phyloP scores from a whole-genome alignment of 345 rosid genomes.

The Acer saccharum region DNA sequence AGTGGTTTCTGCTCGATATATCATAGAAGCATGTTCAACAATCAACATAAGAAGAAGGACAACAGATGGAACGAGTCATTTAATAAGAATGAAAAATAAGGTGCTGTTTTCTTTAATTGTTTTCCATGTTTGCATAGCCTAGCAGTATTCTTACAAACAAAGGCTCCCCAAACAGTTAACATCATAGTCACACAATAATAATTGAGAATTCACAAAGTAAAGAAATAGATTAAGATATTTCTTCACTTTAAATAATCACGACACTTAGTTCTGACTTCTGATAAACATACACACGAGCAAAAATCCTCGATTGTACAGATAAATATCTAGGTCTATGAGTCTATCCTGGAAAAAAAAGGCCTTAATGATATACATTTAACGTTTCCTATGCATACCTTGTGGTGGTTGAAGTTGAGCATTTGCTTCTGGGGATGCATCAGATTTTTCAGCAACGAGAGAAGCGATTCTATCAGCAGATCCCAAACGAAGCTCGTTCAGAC shows the following conservation, averaged over 20 bases:
- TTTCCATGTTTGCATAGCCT: not conserved
- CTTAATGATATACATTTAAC: not conserved
- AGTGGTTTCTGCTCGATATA: not conserved
- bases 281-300: not conserved
- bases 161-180: not conserved
- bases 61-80: not conserved
- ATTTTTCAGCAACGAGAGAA: constrained; percentile 27
- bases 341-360: not conserved
- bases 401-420: constrained; percentile 42
- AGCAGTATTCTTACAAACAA: not conserved
- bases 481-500: constrained; percentile 79
- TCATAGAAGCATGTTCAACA: not conserved
- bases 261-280: not conserved
- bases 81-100: not conserved
- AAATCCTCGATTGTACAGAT: not conserved
- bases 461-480: constrained; percentile 52
- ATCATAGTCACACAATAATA: not conserved
- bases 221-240: not conserved
- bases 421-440: constrained; percentile 33
- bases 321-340: not conserved
- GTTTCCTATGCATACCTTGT: constrained; percentile 40
- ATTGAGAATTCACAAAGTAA: not conserved
- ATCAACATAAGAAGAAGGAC: not conserved
- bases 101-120: not conserved
- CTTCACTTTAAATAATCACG: not conserved